Evolutionary conservation across 805 yeast genomes (phyloP).

Genomic region (Cyberlindnera euphorbiae): DNA sequence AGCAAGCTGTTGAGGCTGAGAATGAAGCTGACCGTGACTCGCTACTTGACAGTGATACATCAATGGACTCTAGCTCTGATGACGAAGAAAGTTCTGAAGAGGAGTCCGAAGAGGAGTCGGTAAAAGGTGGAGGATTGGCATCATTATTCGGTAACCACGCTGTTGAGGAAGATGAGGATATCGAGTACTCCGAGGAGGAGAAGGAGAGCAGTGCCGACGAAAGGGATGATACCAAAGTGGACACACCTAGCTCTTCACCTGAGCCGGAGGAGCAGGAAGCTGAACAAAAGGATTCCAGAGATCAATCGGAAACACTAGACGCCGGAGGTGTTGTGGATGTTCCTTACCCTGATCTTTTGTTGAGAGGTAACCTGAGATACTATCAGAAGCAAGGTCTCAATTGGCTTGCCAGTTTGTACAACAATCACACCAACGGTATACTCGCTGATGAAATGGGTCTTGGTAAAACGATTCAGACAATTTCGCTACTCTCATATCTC

Average conservation of each 20-base stretch:
- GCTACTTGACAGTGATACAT: slow-evolving; percentile 26
- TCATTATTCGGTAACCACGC: slow-evolving; percentile 32
- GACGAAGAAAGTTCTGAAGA: slow-evolving; percentile 23
- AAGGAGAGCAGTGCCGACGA: slow-evolving; percentile 17
- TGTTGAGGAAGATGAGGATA: slow-evolving; percentile 32
- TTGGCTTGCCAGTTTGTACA: slow-evolving; percentile 93
- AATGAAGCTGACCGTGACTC: slow-evolving; percentile 19
- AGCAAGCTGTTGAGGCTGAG: slow-evolving; percentile 26
- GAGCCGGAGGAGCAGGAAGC: slow-evolving; percentile 21
- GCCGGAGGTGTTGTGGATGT: slow-evolving; percentile 56
- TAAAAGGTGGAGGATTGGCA: slow-evolving; percentile 24
- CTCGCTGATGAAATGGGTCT: slow-evolving; percentile 99
- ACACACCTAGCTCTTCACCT: slow-evolving; percentile 35
- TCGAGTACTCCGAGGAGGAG: slow-evolving; percentile 25
- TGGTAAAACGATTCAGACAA: slow-evolving; percentile 96
- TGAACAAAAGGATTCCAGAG: slow-evolving; percentile 11
- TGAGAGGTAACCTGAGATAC: slow-evolving; percentile 79
- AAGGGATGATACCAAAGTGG: slow-evolving; percentile 15
- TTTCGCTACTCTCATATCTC: slow-evolving; percentile 74
- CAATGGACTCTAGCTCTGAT: slow-evolving; percentile 28
- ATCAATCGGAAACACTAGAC: slow-evolving; percentile 18
- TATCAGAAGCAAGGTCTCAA: slow-evolving; percentile 96
- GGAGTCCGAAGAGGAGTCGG: slow-evolving; percentile 12
- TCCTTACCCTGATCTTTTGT: slow-evolving; percentile 61
- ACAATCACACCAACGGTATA: slow-evolving; percentile 91